Evolutionary conservation across 2,329 filamentous ascomycete species (phyloP), one percentile per base, ranked within the genome.

Genomic region (Dactylella cylindrospora): DNA sequence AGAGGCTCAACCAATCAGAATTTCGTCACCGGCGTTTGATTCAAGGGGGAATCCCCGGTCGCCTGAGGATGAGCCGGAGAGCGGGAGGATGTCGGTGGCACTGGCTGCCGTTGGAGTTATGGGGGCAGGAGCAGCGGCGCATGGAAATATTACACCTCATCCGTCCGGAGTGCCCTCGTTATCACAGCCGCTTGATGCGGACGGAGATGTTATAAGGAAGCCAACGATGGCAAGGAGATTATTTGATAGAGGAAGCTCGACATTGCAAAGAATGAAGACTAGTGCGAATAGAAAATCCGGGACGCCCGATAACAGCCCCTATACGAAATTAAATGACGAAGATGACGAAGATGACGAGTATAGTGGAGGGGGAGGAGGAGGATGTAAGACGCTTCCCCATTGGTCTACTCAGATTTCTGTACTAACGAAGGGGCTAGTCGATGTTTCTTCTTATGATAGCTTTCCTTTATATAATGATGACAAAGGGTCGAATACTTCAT

Each of bases 221-320:
- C 57, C 57, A 12, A 62, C 57, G 3, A 62, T 62, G 57, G 57
- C 57, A 10, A 53, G 57, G 13, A 29, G 57, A 9, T 40, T 62
- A 33, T 62, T 62, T 25, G 57, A 62, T 39, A 49, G 57, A 12
- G 57, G 57, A 12, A 62, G 49, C 19, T 62, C 57, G n/a, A 62
- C 57, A 31, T 33, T 62, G 17, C 57, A 62, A 31, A 50, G 57
- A 13, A 62, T 62, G 57, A 62, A 45, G 33, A 62, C 57, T 3
- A 26, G 43, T 13, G 39, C 32, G 3, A 44, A 38, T 28, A 54
- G 41, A 23, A 53, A 53, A 29, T 32, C 47, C 6, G 28, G 39
- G 5, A n/a, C 25, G 22, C 26, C 10, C 6, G 49, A 54, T 6
- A 25, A 22, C 32, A 43, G 43, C 3, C 19, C 36, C 2, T 62